Percentiles rank a stretch among this genome's conserved stretches.
Conservation (phyloP, 768 basidiomycete species). For the Phaffia tasmanica region DNA sequence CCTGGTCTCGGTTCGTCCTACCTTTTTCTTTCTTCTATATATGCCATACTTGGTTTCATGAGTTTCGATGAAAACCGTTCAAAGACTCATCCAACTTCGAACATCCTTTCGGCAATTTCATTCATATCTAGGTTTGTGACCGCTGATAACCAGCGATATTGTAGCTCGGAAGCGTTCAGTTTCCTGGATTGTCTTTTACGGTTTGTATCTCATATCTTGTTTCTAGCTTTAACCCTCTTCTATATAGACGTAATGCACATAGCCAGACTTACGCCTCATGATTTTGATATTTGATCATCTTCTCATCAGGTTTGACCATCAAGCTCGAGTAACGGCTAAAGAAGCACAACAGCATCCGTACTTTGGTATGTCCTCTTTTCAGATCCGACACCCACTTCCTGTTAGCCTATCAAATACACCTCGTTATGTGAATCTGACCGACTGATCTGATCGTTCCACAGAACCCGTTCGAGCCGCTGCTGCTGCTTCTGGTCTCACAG, state of each 20-base stretch:
- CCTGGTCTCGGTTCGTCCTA: slow-evolving; percentile 2
- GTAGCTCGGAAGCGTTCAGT: not conserved
- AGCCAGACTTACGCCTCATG: no score
- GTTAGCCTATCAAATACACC: no score
- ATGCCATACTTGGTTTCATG: not conserved
- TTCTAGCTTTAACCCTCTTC: not conserved
- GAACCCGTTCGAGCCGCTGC: not conserved
- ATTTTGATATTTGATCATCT: no score
- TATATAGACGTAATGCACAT: not conserved
- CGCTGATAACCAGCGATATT: not conserved
- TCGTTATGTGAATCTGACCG: no score
- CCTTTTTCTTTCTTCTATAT: slow-evolving; percentile 4
- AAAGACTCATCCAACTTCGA: no score
- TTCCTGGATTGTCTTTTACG: slow-evolving; percentile 1
- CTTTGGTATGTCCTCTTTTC: slow-evolving; percentile 44
- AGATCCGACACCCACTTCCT: no score
- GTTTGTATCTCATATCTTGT: not conserved
- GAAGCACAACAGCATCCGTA: slow-evolving; percentile 90
- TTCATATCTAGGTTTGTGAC: not conserved
- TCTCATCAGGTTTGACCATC: slow-evolving; percentile 80
- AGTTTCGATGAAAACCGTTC: no score
- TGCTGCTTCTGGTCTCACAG: not conserved
- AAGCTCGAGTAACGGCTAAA: slow-evolving; percentile 85
- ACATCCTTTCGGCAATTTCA: not conserved
- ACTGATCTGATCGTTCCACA: no score